Conservation (phyloP, 2,329 filamentous ascomycete species). For the Talaromyces albobiverticillius region DNA sequence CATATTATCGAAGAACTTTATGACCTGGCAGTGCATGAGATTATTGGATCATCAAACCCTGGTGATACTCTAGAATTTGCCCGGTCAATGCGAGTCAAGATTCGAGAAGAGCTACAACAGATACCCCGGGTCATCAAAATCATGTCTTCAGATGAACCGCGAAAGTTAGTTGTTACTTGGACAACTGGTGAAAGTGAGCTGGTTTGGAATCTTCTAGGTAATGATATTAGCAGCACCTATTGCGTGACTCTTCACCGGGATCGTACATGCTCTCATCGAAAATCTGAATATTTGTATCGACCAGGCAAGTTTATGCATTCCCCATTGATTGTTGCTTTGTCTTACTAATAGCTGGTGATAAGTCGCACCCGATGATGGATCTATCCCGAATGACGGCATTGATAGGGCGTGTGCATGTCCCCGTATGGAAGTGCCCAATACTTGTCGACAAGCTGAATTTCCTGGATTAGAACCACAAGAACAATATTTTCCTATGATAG, state of each 20-base stretch:
- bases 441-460: not conserved
- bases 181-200: not conserved
- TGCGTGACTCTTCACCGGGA: not conserved
- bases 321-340: not conserved
- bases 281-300: not conserved
- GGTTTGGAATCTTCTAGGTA: not conserved
- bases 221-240: not conserved
- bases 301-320: not conserved
- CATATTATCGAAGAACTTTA: not conserved
- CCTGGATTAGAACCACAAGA: not conserved
- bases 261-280: not conserved
- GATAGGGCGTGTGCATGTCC: not conserved
- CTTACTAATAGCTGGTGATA: not conserved
- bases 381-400: not conserved
- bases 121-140: not conserved
- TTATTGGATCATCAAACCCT: not conserved
- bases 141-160: not conserved
- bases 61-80: not conserved
- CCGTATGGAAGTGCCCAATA: not conserved
- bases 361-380: not conserved
- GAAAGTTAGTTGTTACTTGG: not conserved
- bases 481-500: conserved; percentile 4
- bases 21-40: not conserved
- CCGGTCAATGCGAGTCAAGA: not conserved
- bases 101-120: not conserved